Evolutionary conservation across 306 rosid genomes (phyloP).

Genomic region (Pyrus betulifolia): DNA sequence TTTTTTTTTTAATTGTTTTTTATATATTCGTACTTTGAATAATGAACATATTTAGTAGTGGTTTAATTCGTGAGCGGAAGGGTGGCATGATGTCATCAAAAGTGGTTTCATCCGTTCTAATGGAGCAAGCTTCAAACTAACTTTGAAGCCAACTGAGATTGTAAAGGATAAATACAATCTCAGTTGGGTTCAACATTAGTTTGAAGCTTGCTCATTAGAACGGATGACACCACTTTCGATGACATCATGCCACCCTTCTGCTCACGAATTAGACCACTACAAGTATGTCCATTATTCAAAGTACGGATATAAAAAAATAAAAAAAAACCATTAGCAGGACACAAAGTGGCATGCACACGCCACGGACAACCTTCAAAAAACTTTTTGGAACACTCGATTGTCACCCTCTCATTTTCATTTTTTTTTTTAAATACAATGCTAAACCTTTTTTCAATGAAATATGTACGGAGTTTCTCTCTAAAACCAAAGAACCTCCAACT

Average conservation of each 20-base stretch:
- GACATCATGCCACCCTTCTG: not conserved
- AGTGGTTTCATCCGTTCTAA: no score
- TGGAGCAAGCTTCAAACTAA: no score
- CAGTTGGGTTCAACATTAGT: not conserved
- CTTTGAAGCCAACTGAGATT: no score
- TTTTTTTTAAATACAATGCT: no score
- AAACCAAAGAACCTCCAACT: not conserved
- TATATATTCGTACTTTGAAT: not conserved
- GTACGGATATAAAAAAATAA: not conserved
- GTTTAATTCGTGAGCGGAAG: not conserved
- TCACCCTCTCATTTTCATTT: not conserved
- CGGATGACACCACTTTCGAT: not conserved
- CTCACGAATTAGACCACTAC: not conserved
- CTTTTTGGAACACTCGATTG: not conserved
- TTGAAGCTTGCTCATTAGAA: not conserved
- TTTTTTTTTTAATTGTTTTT: not conserved
- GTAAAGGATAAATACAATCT: not conserved
- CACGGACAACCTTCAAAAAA: not conserved
- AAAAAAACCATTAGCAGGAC: not conserved
- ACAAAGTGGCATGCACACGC: not conserved
- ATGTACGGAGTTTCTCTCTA: no score
- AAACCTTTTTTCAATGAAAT: no score
- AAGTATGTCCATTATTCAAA: not conserved
- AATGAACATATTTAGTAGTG: not conserved
- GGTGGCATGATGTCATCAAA: not conserved